A percentile compares a stretch with the other conserved stretches of the same genome.
phyloP scores from a whole-genome alignment of 495 filamentous ascomycete species.

The Aspergillus incahuasiensis region DNA sequence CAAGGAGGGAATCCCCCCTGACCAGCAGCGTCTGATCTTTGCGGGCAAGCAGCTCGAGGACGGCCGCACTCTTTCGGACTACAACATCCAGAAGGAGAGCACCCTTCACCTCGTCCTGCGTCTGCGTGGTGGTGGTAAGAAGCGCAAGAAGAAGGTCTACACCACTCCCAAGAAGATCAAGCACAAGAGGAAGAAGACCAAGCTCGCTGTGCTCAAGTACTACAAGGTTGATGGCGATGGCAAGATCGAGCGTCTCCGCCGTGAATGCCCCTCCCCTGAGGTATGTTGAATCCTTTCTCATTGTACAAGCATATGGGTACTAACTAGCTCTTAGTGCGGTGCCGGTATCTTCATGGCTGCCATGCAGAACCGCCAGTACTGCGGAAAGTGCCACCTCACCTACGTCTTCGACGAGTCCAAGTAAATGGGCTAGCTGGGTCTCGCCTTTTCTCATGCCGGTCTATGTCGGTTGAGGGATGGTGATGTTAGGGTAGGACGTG shows the following conservation, averaged over 20 bases:
- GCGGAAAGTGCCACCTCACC: constrained; percentile 97
- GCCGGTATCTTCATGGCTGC: constrained; percentile 99
- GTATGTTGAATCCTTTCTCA: constrained; percentile 49
- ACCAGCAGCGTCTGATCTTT: constrained; percentile 99
- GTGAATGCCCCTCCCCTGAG: constrained; percentile 91
- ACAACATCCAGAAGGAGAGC: constrained; percentile 99
- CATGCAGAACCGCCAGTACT: constrained; percentile 99
- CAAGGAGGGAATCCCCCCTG: constrained; percentile 99
- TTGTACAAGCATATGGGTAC: background rate
- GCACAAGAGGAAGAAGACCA: constrained; percentile 99
- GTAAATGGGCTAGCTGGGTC: constrained; percentile 35
- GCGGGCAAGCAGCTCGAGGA: constrained; percentile 99
- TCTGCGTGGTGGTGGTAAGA: constrained; percentile 95
- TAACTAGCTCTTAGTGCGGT: constrained; percentile 63
- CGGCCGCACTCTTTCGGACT: constrained; percentile 97
- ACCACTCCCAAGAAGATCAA: constrained; percentile 99
- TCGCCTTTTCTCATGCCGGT: constrained; percentile 19
- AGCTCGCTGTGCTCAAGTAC: constrained; percentile 99
- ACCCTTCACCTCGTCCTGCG: constrained; percentile 98
- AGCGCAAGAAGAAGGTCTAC: constrained; percentile 99
- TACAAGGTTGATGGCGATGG: constrained; percentile 99
- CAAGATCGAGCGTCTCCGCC: constrained; percentile 98
- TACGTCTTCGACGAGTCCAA: constrained; percentile 96
- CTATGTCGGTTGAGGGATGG: constrained; percentile 18
- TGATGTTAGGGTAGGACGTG: constrained; percentile 17